Evolutionary conservation across 225 moss, liverwort and hornwort species (phyloP).

Genomic region (Antitrichia curtipendula): DNA sequence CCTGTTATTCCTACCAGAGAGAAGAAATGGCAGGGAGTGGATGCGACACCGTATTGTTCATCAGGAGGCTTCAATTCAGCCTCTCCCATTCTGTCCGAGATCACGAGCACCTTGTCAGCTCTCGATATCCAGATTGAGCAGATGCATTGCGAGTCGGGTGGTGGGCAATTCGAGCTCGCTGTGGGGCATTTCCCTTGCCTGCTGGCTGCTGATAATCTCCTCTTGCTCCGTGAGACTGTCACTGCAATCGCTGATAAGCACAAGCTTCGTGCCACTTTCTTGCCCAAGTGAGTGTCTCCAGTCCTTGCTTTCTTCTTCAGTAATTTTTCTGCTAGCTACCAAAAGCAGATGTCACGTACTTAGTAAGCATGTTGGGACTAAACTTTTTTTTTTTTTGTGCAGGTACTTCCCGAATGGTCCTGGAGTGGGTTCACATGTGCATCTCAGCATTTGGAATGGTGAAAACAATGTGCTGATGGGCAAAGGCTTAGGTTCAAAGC

Average conservation of each 20-base stretch:
- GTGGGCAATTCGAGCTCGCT: constrained; percentile 86
- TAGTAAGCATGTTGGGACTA: background rate
- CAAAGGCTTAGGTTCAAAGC: constrained; percentile 34
- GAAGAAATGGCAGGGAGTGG: constrained; percentile 65
- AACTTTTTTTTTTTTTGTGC: background rate
- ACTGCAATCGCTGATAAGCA: constrained; percentile 46
- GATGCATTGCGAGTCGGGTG: constrained; percentile 83
- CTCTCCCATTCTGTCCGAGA: constrained; percentile 43
- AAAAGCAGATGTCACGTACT: background rate
- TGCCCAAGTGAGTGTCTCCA: constrained; percentile 56
- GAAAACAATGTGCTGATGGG: constrained; percentile 73
- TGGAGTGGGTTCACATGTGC: constrained; percentile 75
- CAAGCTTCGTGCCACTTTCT: constrained; percentile 61
- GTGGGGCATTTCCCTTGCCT: constrained; percentile 55
- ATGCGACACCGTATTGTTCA: constrained; percentile 65
- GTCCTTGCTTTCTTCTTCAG: background rate
- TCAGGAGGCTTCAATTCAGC: constrained; percentile 61
- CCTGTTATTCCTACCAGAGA: constrained; percentile 9
- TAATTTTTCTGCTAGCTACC: background rate
- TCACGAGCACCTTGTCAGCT: constrained; percentile 50
- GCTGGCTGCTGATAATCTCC: constrained; percentile 68
- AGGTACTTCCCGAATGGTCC: constrained; percentile 34
- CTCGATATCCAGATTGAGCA: constrained; percentile 75
- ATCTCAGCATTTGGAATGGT: constrained; percentile 75
- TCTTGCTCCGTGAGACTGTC: constrained; percentile 74